Evolutionary conservation across 179 eudicot species (phyloP), one percentile per base, ranked within the genome.

Genomic region (Silene noctiflora): DNA sequence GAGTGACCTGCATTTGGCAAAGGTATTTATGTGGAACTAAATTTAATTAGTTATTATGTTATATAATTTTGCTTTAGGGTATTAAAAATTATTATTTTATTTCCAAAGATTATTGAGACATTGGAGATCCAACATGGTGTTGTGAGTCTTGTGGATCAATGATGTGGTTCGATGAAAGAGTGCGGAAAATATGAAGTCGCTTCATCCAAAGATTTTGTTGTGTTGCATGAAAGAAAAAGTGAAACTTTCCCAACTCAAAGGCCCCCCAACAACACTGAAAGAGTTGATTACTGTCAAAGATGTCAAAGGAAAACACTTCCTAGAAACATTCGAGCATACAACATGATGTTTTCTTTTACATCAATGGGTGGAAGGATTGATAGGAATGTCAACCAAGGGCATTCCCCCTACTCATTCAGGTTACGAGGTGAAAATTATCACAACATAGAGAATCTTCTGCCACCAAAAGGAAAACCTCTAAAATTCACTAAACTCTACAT

Each of bases 321-420:
- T 70, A 1, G 33, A 70, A 70, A 70, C 8, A 70, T 70, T 12
- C 17, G 35, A 12, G 73, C 31, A 0, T 70, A 70, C 17, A 70
- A 69, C 58, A 69, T 69, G 73, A 69, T 69, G 73, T 69, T 69
- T 42, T 69, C 73, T 3, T 44, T 69, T 24, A 69, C 59, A 13
- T 69, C 73, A 0, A 44, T 69, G 31, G n/a, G 73, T n/a, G 73
- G 58, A 20, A 69, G 11, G 12, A 69, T 20, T 3, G 73, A 69
- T 6, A 48, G 2, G 14, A n/a, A 29, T 21, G 7, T 33, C 3
- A 67, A 67, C 71, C 6, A 31, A 19, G 71, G 71, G 1, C 46
- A 51, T 29, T 1, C 20, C 53, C 44, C 70, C 16, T 66, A 66
- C 21, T 12, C 21, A 1, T 66, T 66, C 22, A 4, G 6, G 7